Percentiles rank a stretch among this genome's conserved stretches.
phyloP scores from a whole-genome alignment of 2,329 filamentous ascomycete genomes.

The Camillea tinctor region DNA sequence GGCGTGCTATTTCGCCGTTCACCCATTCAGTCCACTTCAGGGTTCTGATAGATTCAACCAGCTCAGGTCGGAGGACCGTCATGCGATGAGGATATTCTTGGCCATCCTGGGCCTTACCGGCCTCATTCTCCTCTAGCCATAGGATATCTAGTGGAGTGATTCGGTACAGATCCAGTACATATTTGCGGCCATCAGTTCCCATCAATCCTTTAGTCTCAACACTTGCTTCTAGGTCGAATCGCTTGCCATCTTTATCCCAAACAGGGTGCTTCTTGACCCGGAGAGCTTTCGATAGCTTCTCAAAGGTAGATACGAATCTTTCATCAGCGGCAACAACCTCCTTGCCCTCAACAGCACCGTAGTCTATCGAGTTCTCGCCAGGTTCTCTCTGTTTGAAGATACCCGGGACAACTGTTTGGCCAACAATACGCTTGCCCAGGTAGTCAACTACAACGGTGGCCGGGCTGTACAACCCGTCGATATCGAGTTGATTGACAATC shows the following conservation, averaged over 20 bases:
- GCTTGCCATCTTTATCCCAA: conserved; percentile 93
- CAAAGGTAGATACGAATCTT: conserved; percentile 78
- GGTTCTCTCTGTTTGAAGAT: conserved; percentile 99
- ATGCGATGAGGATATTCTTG: conserved; percentile 87
- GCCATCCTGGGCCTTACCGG: conserved; percentile 41
- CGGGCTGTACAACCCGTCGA: conserved; percentile 89
- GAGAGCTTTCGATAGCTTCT: conserved; percentile 85
- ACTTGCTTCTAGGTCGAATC: conserved; percentile 88
- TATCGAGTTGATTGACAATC: conserved; percentile 94
- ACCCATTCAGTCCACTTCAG: conserved; percentile 88
- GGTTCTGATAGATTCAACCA: conserved; percentile 83
- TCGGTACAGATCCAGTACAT: conserved; percentile 94
- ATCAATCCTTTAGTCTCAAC: conserved; percentile 98
- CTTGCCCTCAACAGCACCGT: conserved; percentile 95
- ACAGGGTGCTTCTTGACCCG: conserved; percentile 93
- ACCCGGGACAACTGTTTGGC: conserved; percentile 95
- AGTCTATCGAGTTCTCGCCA: conserved; percentile 98
- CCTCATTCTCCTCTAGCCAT: conserved; percentile 79
- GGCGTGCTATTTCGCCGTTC: conserved; percentile 68
- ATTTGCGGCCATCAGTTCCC: conserved; percentile 93
- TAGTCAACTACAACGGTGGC: conserved; percentile 97
- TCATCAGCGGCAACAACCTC: conserved; percentile 91
- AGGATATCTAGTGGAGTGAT: conserved; percentile 87
- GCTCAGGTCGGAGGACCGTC: conserved; percentile 87
- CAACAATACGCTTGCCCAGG: conserved; percentile 93